Evolutionary conservation across 208 protist genomes (phyloP), one percentile per base, ranked within the genome.

Genomic region (Acanthamoeba rhysodes): DNA sequence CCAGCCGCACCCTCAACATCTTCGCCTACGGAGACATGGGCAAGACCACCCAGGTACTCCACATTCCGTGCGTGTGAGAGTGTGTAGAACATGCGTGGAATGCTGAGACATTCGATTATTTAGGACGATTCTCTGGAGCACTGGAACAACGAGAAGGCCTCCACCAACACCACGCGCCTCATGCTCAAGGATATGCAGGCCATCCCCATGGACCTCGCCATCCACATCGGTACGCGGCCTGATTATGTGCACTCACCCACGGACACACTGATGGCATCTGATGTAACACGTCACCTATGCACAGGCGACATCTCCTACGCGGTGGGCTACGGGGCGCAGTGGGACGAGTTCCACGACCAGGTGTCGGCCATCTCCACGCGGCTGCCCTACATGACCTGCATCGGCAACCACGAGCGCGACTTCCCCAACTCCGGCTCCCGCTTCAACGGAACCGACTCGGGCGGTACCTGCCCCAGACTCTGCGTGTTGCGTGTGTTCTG

Each of bases 341-440:
- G 66, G 66, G 66, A 74, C 32, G 66, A 80, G 37, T 80, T 80
- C 72, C 72, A 68, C 16, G 29, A 74, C 45, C 72, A 80, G n/a
- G 37, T 80, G 29, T 80, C 72, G 72, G 18, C 29, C 72, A 80
- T 80, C 29, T 37, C 72, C 72, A 80, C 8, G 16, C 72, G 72
- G 6, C 32, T 80, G 72, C 29, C 72, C 18, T 80, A 80, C 72
- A 80, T 80, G 72, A 80, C 72, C n/a, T 80, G 72, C 72, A 55
- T 70, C 53, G 95, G 96, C 62, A 98, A 98, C 68, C 97, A 98
- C 68, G 97, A 98, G 90, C 91, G 84, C 27, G 96, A 96, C 82
- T 96, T 45, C 57, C 82, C n/a, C 48, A 76, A 84, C 37, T 80
- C 72, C 37, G 72, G 72, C 29, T 80, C 72, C 29, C 72, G 74